Evolutionary conservation across 1,139 yeast species (phyloP).

Genomic region (Candida tetrigidarum): DNA sequence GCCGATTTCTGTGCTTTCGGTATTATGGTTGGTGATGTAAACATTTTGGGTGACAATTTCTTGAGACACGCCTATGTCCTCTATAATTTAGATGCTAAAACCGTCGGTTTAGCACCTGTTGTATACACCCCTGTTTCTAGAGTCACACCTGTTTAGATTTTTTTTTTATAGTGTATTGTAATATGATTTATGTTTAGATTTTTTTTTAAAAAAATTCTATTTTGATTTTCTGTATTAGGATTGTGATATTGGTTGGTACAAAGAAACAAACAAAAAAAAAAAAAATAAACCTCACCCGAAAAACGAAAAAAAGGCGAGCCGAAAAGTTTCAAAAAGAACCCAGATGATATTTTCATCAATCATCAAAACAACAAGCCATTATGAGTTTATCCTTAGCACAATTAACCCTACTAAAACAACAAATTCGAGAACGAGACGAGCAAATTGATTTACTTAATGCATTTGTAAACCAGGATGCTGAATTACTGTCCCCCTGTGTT

Average conservation of each 20-base stretch:
- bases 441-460: conserved; percentile 30
- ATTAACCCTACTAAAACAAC: conserved; percentile 10
- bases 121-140: conserved; percentile 19
- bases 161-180: not conserved
- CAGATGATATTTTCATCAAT: too few species aligned
- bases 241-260: too few species aligned
- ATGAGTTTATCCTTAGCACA: conserved; percentile 17
- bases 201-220: too few species aligned
- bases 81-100: conserved; percentile 64
- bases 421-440: conserved; percentile 22
- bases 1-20: conserved; percentile 14
- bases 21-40: conserved; percentile 11
- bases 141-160: conserved; percentile 1
- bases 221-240: too few species aligned
- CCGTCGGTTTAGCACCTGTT: conserved; percentile 67
- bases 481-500: conserved; percentile 30
- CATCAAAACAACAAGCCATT: too few species aligned
- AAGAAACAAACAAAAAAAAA: too few species aligned
- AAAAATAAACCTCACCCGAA: too few species aligned
- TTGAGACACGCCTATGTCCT: conserved; percentile 71
- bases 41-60: conserved; percentile 66
- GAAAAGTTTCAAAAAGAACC: too few species aligned
- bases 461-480: conserved; percentile 25
- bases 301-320: too few species aligned
- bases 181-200: not conserved